Conservation (phyloP, 768 basidiomycete genomes). For the Mycena alexandri region DNA sequence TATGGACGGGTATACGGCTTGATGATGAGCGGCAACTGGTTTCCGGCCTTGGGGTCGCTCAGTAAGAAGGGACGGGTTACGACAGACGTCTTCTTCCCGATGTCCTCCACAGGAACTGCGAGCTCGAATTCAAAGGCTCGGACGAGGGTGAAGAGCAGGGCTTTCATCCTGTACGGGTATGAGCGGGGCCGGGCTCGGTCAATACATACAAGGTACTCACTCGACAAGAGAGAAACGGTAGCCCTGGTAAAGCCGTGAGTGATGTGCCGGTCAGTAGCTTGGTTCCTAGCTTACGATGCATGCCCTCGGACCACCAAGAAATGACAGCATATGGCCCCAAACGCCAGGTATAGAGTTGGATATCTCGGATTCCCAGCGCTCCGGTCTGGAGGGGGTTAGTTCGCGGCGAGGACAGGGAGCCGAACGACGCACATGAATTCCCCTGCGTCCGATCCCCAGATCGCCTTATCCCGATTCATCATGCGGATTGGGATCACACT, state of each 20-base stretch:
- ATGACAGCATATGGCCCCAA: constrained; percentile 59
- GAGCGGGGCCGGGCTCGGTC: background rate
- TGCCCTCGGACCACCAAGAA: constrained; percentile 62
- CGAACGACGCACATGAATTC: constrained; percentile 58
- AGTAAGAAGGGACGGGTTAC: constrained; percentile 60
- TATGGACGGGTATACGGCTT: constrained; percentile 41
- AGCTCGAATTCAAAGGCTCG: constrained; percentile 68
- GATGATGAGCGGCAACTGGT: constrained; percentile 60
- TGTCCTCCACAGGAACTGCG: constrained; percentile 60
- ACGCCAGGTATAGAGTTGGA: constrained; percentile 58
- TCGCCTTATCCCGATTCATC: constrained; percentile 55
- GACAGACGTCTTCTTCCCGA: constrained; percentile 53
- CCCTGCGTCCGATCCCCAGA: constrained; percentile 65
- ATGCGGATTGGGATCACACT: constrained; percentile 55
- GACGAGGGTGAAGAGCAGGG: constrained; percentile 62
- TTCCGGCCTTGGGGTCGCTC: constrained; percentile 53
- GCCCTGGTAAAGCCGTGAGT: constrained; percentile 31
- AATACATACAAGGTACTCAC: constrained; percentile 46
- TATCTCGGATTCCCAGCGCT: constrained; percentile 59
- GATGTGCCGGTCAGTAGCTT: too few relatives aligned
- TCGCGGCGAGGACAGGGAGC: constrained; percentile 24
- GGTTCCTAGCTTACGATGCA: constrained; percentile 53
- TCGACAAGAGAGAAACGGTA: constrained; percentile 64
- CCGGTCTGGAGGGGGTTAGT: constrained; percentile 52
- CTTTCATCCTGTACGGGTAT: constrained; percentile 49